Percentiles rank a stretch among this genome's conserved stretches.
phyloP scores from a whole-genome alignment of 2,329 filamentous ascomycete species.

The Paracorniculantispora psalliotae region DNA sequence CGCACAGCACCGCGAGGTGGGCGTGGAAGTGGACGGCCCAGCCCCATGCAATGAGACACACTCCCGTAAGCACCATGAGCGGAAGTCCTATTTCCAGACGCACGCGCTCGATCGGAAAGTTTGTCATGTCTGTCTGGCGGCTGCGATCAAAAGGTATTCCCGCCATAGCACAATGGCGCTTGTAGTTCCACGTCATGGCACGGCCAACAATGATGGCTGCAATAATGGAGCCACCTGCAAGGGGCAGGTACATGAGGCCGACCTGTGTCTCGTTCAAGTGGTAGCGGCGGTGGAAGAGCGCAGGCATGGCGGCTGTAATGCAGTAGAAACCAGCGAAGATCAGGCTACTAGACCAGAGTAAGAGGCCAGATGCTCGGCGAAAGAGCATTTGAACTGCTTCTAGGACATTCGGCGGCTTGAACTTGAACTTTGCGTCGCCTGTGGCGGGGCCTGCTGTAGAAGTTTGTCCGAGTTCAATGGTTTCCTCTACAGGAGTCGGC shows the following conservation, averaged over 20 bases:
- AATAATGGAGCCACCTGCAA: conserved; percentile 44
- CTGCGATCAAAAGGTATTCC: conserved; percentile 50
- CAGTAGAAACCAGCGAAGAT: conserved; percentile 48
- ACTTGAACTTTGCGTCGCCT: conserved; percentile 24
- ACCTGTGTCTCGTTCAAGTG: conserved; percentile 51
- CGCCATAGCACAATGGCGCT: conserved; percentile 50
- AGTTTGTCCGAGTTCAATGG: neutral
- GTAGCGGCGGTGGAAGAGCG: conserved; percentile 47
- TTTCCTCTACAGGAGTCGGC: conserved; percentile 10
- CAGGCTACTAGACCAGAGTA: conserved; percentile 40
- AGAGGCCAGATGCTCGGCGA: conserved; percentile 38
- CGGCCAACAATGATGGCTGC: conserved; percentile 45
- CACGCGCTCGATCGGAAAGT: conserved; percentile 48
- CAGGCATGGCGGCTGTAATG: conserved; percentile 40
- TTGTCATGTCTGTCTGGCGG: conserved; percentile 43
- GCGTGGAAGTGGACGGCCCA: conserved; percentile 43
- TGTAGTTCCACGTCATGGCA: conserved; percentile 63
- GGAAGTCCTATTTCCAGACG: conserved; percentile 46
- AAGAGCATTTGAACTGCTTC: conserved; percentile 35
- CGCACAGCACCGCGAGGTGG: conserved; percentile 41
- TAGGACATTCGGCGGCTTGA: conserved; percentile 37
- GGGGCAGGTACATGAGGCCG: conserved; percentile 49
- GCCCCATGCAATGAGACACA: conserved; percentile 45
- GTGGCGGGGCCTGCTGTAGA: neutral
- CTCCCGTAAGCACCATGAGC: conserved; percentile 45